phyloP scores from a whole-genome alignment of 2,329 filamentous ascomycete genomes.

The Parastagonospora avenae region DNA sequence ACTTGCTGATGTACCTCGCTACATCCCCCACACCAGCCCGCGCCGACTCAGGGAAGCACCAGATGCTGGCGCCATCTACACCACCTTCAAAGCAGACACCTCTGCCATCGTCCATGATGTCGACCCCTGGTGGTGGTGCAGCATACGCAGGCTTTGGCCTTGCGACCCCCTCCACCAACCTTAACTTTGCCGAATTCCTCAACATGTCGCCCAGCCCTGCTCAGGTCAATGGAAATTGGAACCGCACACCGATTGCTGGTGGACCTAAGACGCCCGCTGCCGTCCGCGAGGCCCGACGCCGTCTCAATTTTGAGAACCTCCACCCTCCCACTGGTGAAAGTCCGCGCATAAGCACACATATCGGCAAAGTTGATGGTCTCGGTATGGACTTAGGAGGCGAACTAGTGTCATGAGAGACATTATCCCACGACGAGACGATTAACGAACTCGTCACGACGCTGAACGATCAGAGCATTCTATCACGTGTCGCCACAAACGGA shows the following conservation, averaged over 20 bases:
- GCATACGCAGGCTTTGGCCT: conserved; percentile 65
- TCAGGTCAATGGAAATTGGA: conserved; percentile 73
- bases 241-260: conserved; percentile 59
- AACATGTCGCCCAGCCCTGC: conserved; percentile 97
- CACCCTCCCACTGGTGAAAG: conserved; percentile 59
- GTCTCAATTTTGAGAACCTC: conserved; percentile 83
- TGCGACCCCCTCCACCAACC: conserved; percentile 79
- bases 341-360: conserved; percentile 43
- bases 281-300: conserved; percentile 71
- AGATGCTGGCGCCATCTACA: conserved; percentile 59
- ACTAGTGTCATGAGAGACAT: conserved; percentile 55
- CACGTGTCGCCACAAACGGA: conserved; percentile 6
- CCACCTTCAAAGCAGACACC: conserved; percentile 62
- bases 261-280: conserved; percentile 69
- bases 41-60: conserved; percentile 50
- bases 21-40: conserved; percentile 88
- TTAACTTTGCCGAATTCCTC: conserved; percentile 96
- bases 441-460: conserved; percentile 26
- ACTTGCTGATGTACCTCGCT: conserved; percentile 85
- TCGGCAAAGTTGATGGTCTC: conserved; percentile 59
- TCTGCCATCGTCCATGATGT: conserved; percentile 84
- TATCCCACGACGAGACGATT: conserved; percentile 17
- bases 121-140: conserved; percentile 73
- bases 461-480: conserved; percentile 5
- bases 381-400: conserved; percentile 71